These are phyloP conservation scores for Chalciporus sp. DNA, from an alignment of 1,284 basidiomycete genomes.

Conservation along the genomic window DNA sequence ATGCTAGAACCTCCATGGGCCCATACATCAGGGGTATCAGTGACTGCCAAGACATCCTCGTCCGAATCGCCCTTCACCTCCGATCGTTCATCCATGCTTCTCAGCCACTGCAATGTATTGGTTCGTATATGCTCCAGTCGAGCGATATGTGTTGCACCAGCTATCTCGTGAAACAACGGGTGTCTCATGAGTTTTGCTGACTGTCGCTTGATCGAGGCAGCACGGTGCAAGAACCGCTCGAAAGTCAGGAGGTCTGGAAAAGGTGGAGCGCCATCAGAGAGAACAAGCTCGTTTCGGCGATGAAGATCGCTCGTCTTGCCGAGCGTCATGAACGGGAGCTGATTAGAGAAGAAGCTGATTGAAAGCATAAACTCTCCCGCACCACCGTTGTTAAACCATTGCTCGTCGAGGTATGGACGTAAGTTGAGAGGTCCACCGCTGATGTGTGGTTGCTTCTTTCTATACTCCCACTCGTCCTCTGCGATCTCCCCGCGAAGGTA, in stretches of 20 bases:
- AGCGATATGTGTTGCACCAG: constrained; percentile 27
- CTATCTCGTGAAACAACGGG: constrained; percentile 54
- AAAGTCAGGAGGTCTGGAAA: constrained; percentile 45
- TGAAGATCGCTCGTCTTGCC: constrained; percentile 20
- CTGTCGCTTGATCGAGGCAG: constrained; percentile 41
- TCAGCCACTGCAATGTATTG: constrained; percentile 22
- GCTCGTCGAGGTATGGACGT: constrained; percentile 50
- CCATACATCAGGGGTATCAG: background rate
- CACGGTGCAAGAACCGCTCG: constrained; percentile 49
- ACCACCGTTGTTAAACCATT: constrained; percentile 52
- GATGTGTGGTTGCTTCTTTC: constrained; percentile 50
- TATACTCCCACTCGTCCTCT: constrained; percentile 54
- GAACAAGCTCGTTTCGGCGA: constrained; percentile 9
- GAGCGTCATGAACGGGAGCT: constrained; percentile 55
- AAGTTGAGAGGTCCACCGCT: constrained; percentile 52
- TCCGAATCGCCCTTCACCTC: background rate
- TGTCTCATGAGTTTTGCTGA: constrained; percentile 38
- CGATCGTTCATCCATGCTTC: constrained; percentile 1
- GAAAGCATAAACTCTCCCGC: constrained; percentile 43
- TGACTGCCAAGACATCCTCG: background rate
- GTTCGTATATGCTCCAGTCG: constrained; percentile 32
- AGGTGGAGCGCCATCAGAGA: constrained; percentile 42
- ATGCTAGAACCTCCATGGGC: constrained; percentile 18
- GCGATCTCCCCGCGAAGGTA: constrained; percentile 50
- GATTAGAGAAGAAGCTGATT: constrained; percentile 47